Conservation (phyloP, 345 rosid species). For the Luvunga scandens region DNA sequence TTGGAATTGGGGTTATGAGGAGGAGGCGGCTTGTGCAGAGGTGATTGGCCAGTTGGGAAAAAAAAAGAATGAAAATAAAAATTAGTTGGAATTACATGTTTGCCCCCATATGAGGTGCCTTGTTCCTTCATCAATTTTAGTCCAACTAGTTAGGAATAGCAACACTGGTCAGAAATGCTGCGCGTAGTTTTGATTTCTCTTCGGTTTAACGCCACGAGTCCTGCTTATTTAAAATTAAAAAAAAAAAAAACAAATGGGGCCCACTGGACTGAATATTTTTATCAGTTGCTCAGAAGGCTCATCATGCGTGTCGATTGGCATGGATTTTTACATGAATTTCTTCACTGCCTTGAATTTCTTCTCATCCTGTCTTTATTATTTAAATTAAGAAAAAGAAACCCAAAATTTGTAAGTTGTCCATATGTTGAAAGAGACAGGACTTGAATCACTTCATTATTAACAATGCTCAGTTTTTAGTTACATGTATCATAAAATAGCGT, state of each 20-base stretch:
- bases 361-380: neutral
- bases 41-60: neutral
- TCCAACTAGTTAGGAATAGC: constrained; percentile 22
- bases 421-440: neutral
- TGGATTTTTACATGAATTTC: constrained; percentile 3
- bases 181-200: constrained; percentile 26
- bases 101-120: constrained; percentile 19
- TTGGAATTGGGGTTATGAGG: constrained; percentile 1
- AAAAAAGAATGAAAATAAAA: too few relatives aligned
- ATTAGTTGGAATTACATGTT: constrained; percentile 6
- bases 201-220: constrained; percentile 22
- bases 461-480: neutral
- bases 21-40: constrained; percentile 30
- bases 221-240: neutral
- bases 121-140: neutral
- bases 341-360: neutral
- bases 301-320: neutral
- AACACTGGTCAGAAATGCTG: neutral
- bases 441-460: neutral
- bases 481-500: neutral
- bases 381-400: neutral
- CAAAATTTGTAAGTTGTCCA: neutral
- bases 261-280: constrained; percentile 18
- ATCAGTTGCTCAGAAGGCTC: constrained; percentile 2
- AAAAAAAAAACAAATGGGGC: neutral